Percentiles rank a stretch among this genome's conserved stretches.
These are phyloP conservation scores for Puccinia triticina DNA, from an alignment of 1,284 basidiomycete genomes.

Conservation along the genomic window DNA sequence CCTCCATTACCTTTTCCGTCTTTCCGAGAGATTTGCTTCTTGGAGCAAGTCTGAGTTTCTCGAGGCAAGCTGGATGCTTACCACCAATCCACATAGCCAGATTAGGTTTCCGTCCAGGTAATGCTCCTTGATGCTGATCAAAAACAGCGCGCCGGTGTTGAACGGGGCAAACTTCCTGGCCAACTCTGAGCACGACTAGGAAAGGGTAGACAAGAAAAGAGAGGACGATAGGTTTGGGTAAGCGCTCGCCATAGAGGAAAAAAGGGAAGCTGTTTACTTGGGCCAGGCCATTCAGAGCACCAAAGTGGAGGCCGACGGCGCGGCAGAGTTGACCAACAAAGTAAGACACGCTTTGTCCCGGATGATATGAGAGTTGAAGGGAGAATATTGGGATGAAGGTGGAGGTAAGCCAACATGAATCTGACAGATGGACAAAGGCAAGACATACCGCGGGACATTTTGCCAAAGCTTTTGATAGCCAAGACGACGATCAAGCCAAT, in stretches of 20 bases:
- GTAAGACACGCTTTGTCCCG: conserved; percentile 14
- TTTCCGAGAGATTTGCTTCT: too few species aligned
- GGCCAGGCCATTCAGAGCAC: conserved; percentile 44
- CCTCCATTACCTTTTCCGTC: too few species aligned
- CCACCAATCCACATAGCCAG: conserved; percentile 4
- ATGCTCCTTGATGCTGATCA: conserved; percentile 30
- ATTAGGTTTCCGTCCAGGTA: conserved; percentile 43
- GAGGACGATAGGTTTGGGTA: neutral
- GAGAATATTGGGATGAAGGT: neutral
- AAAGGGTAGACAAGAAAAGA: neutral
- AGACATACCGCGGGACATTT: conserved; percentile 33
- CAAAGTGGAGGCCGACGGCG: conserved; percentile 42
- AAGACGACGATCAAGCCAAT: conserved; percentile 20
- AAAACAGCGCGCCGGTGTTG: conserved; percentile 28
- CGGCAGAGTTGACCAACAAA: conserved; percentile 41
- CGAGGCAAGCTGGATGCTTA: neutral
- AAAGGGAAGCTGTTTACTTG: neutral
- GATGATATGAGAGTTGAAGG: neutral
- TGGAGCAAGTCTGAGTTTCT: neutral
- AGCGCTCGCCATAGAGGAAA: neutral
- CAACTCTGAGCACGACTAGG: conserved; percentile 29
- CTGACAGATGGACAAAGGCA: neutral
- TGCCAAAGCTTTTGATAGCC: conserved; percentile 35
- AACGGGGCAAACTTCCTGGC: conserved; percentile 30
- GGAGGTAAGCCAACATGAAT: too few species aligned